Base-by-base conservation (phyloP, 164 flowering plant species). In the Liquidambar formosana region DNA sequence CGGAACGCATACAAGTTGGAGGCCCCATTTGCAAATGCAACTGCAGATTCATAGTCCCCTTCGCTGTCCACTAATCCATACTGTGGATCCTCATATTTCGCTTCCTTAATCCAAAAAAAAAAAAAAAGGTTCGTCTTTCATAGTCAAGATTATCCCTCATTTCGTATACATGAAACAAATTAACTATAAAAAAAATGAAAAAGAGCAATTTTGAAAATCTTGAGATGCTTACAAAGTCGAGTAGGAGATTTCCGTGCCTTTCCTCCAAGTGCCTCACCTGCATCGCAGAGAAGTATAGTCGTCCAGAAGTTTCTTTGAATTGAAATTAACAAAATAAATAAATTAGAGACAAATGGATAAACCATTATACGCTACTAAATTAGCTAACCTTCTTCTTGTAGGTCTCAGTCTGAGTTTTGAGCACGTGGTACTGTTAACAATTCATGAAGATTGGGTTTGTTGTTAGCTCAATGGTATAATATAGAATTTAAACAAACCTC, bases 381-480 rank as follows among this genome's bases (percentile, higher is more conserved):
- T 53, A 9, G 43, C 77, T 63, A 27, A 88, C 92, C 88, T 86
- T 88, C 66, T 86, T 88, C 79, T 47, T 79, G 80, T 18, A 68
- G 15, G 89, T 88, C 0, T 81, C 82, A 1, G 84, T 81, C 68
- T 76, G 83, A 49, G 79, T 84, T 69, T 62, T 71, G 76, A 88
- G 75, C 70, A 71, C 79, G 33, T 83, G 88, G 61, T 70, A 78
- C 89, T 88, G 88, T 57, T 19, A 65, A 63, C 59, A 54, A 69
- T 49, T 15, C 2, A 54, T 33, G 45, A 26, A 33, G 14, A 27
- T 59, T 19, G 18, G 27, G 14, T 26, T 59, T 28, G 46, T n/a
- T n/a, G n/a, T 59, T 16, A 18, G 43, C 46, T 15, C 45, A 59
- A 59, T 26, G 38, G 2, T 2, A 33, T 33, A 33, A 2, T 33